Evolutionary conservation across 352 stramenopile species (phyloP), one percentile per base, ranked within the genome.

Genomic region (Globisporangium splendens): DNA sequence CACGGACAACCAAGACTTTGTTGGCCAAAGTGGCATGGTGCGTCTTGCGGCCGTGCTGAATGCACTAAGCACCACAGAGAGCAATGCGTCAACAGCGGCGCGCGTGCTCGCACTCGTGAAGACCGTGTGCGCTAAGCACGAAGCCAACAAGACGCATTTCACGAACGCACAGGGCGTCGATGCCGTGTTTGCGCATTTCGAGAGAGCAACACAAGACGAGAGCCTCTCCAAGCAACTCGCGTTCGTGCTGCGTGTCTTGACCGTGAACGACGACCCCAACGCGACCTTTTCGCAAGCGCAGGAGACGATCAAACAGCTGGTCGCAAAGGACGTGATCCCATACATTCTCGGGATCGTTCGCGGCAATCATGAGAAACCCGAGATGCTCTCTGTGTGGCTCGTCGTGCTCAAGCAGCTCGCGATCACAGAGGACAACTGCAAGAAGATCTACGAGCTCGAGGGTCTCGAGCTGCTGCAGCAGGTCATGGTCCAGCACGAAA

Each of bases 401-500:
- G 59, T 71, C 14, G 77, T 93, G 18, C 71, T 93, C 28, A 91
- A 90, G 63, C 80, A 93, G 51, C 59, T 93, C 33, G 81, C 80
- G 6, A 79, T 89, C 31, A 91, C 84, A 0, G 78, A 93, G 63
- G 84, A 91, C 13, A 84, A 83, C 50, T 91, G 81, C 51, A 70
- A 81, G 31, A 77, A 88, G 57, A 86, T 91, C 46, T 72, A 81
- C 31, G 76, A 90, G 5, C 59, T 83, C 5, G 64, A 61, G 17
- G 81, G 75, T 1, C 63, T 93, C n/a, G 70, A 70, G 22, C 61
- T 84, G 14, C 53, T 91, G 13, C 77, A 83, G n/a, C 46, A 75
- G 24, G 38, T 89, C 35, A 86, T 89, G 73, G 54, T 73, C 15
- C 44, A 60, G n/a, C 71, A 88, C 53, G 73, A 83, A 33, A 62